Percentiles rank a stretch among this genome's conserved stretches.
phyloP scores from a whole-genome alignment of 768 basidiomycete genomes.

The Boletus rubroflammeus region DNA sequence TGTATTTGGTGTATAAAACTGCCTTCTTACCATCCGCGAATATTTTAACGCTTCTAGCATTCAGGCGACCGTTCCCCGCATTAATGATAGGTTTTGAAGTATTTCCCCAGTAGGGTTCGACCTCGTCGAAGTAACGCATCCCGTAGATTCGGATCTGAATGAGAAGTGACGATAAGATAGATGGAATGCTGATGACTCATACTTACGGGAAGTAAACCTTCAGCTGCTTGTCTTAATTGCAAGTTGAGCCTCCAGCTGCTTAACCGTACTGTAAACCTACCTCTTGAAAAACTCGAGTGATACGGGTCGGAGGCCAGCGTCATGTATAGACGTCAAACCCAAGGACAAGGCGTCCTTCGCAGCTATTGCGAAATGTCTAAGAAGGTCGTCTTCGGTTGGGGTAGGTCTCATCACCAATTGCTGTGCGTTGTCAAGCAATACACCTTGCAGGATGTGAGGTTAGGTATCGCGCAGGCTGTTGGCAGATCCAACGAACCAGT shows the following conservation, averaged over 20 bases:
- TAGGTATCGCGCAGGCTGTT: conserved; percentile 1
- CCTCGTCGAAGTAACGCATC: conserved; percentile 70
- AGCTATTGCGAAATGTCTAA: conserved; percentile 56
- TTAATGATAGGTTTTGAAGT: conserved; percentile 50
- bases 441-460: conserved; percentile 40
- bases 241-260: not conserved
- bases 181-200: conserved; percentile 4
- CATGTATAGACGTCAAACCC: conserved; percentile 84
- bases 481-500: conserved; percentile 49
- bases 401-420: conserved; percentile 61
- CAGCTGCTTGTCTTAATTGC: conserved; percentile 54
- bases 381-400: conserved; percentile 59
- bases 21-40: conserved; percentile 51
- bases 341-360: conserved; percentile 63
- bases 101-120: conserved; percentile 72
- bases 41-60: conserved; percentile 73
- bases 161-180: not conserved
- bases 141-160: conserved; percentile 73
- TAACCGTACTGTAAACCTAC: conserved; percentile 34
- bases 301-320: conserved; percentile 68
- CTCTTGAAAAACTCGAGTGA: conserved; percentile 74
- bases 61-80: conserved; percentile 60
- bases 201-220: conserved; percentile 57
- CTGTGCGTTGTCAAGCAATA: conserved; percentile 86
- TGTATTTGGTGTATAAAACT: not conserved